Base-by-base conservation (phyloP, 768 basidiomycete genomes). In the Psilocybe cyanescens region DNA sequence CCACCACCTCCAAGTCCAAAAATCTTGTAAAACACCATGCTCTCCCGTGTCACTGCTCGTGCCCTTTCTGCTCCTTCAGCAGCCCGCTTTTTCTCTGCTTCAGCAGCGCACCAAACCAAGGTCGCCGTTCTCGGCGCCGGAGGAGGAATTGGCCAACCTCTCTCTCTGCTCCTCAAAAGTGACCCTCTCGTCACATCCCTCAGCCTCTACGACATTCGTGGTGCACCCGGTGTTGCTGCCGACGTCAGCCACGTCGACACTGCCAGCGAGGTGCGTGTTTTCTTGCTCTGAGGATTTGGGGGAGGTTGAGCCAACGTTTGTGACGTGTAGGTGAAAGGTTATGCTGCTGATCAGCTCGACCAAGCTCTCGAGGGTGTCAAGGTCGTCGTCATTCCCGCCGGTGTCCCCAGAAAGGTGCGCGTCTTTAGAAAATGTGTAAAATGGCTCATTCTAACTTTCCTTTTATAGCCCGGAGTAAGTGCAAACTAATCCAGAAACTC, bases 121-220 rank as follows among this genome's bases (percentile, higher is more conserved):
- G 97, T 97, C 75, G 92, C 92, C 54, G 96, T 99, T 62, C 92
- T 97, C 75, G 97, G 97, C 70, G 97, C 97, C 63, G 97, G 94
- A 70, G 97, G 97, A 84, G 97, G 97, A 77, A 99, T 99, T 76
- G 97, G 97, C 75, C 97, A 99, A 78, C 96, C 97, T 72, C 82
- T 98, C 70, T 97, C 95, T 51, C 81, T 99, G 66, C 84, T 97
- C 66, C 88, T 98, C 75, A 98, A 99, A 84, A 86, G 80, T 67
- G 92, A 99, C 82, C 94, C 94, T 46, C 81, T 95, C 68, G 92
- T 97, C 74, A 87, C 87, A 57, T 86, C 89, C 65, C 79, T 98
- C 72, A 91, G 84, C 73, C 81, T 98, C 66, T 98, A 94, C 80
- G 95, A 97, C 82, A 95, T 97, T 73, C 91, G 94, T 71, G 94